These are phyloP conservation scores for Scutellaria galericulata DNA, from an alignment of 257 asterid species.

Conservation along the genomic window DNA sequence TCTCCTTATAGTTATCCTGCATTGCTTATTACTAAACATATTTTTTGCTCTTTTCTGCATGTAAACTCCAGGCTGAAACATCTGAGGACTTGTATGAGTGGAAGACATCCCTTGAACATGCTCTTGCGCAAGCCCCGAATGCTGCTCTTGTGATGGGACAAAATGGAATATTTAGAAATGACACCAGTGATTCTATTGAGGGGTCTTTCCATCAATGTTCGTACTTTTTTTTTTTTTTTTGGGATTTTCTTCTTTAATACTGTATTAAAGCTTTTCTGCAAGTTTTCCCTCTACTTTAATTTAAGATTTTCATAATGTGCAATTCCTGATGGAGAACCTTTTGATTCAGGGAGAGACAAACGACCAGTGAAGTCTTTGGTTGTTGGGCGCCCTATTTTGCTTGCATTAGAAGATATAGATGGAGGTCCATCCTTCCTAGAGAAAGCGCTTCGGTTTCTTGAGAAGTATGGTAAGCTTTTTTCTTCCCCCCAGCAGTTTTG, in stretches of 20 bases:
- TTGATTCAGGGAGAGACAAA: slow-evolving; percentile 85
- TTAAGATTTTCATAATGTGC: slow-evolving; percentile 12
- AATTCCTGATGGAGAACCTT: slow-evolving; percentile 33
- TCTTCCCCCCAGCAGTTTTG: slow-evolving; percentile 1
- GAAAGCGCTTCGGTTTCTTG: slow-evolving; percentile 97
- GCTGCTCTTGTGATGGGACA: slow-evolving; percentile 99
- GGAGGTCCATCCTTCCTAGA: slow-evolving; percentile 95
- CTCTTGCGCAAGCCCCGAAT: slow-evolving; percentile 97
- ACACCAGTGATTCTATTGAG: slow-evolving; percentile 68
- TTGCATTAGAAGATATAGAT: slow-evolving; percentile 96
- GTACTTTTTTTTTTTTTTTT: slow-evolving; percentile 41
- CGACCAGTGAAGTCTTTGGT: slow-evolving; percentile 94
- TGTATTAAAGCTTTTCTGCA: slow-evolving; percentile 17
- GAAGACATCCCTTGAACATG: slow-evolving; percentile 95
- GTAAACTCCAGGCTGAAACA: slow-evolving; percentile 78
- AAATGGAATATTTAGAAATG: slow-evolving; percentile 89
- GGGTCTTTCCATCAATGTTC: slow-evolving; percentile 92
- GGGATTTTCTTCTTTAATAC: slow-evolving; percentile 29
- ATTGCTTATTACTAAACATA: slow-evolving; percentile 18
- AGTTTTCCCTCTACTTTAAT: not conserved
- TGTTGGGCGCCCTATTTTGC: slow-evolving; percentile 97
- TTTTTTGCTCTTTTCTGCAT: slow-evolving; percentile 33
- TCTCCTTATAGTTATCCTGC: slow-evolving; percentile 24
- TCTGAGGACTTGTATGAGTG: slow-evolving; percentile 96
- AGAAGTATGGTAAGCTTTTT: slow-evolving; percentile 74